Percentiles rank a stretch among this genome's conserved stretches.
Conservation (phyloP, 257 asterid genomes). For the Craterostigma plantagineum region DNA sequence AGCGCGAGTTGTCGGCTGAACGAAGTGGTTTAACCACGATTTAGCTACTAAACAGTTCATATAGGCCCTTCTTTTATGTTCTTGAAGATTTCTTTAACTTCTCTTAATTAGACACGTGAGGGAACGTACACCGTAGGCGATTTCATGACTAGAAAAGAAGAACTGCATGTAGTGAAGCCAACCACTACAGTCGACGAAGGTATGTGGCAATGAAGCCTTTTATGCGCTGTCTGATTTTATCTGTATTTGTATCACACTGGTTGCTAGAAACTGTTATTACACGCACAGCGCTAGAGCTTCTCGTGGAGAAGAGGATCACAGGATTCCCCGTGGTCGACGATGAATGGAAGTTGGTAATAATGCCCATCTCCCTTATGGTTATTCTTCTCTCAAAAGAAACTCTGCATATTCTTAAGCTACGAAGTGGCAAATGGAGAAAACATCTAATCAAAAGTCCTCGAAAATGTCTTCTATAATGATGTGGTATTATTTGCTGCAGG, state of each 20-base stretch:
- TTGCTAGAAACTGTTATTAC: constrained; percentile 5
- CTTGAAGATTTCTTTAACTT: not conserved
- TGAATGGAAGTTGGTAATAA: constrained; percentile 77
- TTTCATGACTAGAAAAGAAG: constrained; percentile 66
- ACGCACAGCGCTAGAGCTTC: constrained; percentile 56
- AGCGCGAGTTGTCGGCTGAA: too few relatives aligned
- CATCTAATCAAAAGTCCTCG: too few relatives aligned
- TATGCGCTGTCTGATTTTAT: constrained; percentile 2
- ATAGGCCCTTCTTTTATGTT: too few relatives aligned
- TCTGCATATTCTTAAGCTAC: too few relatives aligned
- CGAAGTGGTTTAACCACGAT: too few relatives aligned
- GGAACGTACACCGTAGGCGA: constrained; percentile 60
- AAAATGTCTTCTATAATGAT: not conserved
- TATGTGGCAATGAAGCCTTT: constrained; percentile 10
- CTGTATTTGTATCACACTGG: constrained; percentile 4
- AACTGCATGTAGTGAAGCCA: constrained; percentile 48
- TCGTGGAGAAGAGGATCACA: constrained; percentile 70
- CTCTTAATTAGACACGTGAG: constrained; percentile 33
- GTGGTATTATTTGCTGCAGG: constrained; percentile 23
- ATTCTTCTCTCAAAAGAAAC: too few relatives aligned
- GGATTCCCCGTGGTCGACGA: constrained; percentile 92
- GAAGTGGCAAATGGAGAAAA: too few relatives aligned
- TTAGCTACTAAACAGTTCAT: too few relatives aligned
- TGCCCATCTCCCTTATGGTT: constrained; percentile 6
- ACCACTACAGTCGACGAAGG: constrained; percentile 83